A percentile compares a stretch with the other conserved stretches of the same genome.
phyloP scores from a whole-genome alignment of 2,329 filamentous ascomycete species.

The Phoma sp. region DNA sequence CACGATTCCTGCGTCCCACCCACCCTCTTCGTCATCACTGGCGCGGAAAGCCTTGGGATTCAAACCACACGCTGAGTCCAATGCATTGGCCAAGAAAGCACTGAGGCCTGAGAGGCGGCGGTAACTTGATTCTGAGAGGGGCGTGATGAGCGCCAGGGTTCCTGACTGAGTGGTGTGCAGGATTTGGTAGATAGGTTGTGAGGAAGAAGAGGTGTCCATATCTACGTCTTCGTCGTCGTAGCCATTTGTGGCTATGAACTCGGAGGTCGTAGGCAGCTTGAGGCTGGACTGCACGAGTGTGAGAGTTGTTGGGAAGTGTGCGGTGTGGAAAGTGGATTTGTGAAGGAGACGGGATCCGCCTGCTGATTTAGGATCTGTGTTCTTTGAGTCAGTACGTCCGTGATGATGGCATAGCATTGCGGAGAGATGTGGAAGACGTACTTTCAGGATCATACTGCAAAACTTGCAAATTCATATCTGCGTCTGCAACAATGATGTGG shows the following conservation, averaged over 20 bases:
- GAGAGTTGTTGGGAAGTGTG: constrained; percentile 77
- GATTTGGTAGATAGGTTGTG: constrained; percentile 37
- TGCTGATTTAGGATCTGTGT: constrained; percentile 85
- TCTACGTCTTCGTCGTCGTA: constrained; percentile 44
- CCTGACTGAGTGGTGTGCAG: constrained; percentile 64
- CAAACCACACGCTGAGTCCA: constrained; percentile 78
- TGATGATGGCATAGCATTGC: neutral
- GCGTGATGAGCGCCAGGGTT: constrained; percentile 75
- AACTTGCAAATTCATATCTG: constrained; percentile 84
- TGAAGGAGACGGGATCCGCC: constrained; percentile 87
- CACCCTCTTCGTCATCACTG: constrained; percentile 51
- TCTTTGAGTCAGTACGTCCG: neutral
- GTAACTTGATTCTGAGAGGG: constrained; percentile 80
- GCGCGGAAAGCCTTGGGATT: constrained; percentile 83
- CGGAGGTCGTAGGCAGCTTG: constrained; percentile 49
- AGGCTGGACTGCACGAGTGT: constrained; percentile 75
- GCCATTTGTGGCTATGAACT: constrained; percentile 35
- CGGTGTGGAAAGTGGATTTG: constrained; percentile 85
- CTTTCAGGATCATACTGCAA: constrained; percentile 94
- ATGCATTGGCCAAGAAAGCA: constrained; percentile 76
- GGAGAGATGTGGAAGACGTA: constrained; percentile 55
- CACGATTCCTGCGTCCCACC: constrained; percentile 47
- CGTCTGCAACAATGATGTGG: constrained; percentile 81
- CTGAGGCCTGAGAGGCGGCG: constrained; percentile 82
- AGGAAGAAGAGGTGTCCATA: constrained; percentile 12